These are phyloP conservation scores for Nemania sp. DNA, from an alignment of 2,329 filamentous ascomycete genomes.

Conservation along the genomic window DNA sequence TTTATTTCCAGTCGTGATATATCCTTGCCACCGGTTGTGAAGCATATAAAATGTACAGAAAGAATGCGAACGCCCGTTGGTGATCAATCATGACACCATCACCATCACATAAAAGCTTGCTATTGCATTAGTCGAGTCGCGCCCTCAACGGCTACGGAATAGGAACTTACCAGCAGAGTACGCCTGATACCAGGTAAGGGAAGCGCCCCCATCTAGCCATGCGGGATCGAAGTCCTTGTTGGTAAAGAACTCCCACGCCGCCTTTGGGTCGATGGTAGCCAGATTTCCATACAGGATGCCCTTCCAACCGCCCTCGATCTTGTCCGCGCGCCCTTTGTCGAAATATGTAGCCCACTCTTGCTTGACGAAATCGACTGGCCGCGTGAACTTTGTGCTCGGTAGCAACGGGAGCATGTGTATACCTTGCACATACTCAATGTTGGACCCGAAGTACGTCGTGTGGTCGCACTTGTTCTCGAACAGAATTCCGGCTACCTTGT, in stretches of 20 bases:
- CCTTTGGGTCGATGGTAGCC: slow-evolving; percentile 77
- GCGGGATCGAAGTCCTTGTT: slow-evolving; percentile 71
- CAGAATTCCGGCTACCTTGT: slow-evolving; percentile 78
- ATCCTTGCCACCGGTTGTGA: background rate
- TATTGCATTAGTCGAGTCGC: slow-evolving; percentile 29
- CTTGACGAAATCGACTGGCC: slow-evolving; percentile 75
- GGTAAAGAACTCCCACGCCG: slow-evolving; percentile 81
- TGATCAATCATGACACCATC: background rate
- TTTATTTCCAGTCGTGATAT: slow-evolving; percentile 11
- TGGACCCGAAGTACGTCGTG: slow-evolving; percentile 85
- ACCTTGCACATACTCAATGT: slow-evolving; percentile 78
- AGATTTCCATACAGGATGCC: slow-evolving; percentile 87
- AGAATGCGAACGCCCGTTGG: background rate
- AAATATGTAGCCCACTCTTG: slow-evolving; percentile 90
- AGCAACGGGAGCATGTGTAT: slow-evolving; percentile 79
- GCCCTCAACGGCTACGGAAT: background rate
- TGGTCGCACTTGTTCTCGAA: slow-evolving; percentile 98
- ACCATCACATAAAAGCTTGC: slow-evolving; percentile 48
- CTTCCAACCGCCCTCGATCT: slow-evolving; percentile 82
- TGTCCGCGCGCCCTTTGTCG: slow-evolving; percentile 71
- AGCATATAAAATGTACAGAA: slow-evolving; percentile 11
- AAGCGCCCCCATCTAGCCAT: slow-evolving; percentile 85
- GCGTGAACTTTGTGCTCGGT: slow-evolving; percentile 72
- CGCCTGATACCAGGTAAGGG: slow-evolving; percentile 85
- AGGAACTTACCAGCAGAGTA: slow-evolving; percentile 75